Evolutionary conservation across 106 monocot genomes (phyloP), one percentile per base, ranked within the genome.

Genomic region (Amphibolis antarctica): DNA sequence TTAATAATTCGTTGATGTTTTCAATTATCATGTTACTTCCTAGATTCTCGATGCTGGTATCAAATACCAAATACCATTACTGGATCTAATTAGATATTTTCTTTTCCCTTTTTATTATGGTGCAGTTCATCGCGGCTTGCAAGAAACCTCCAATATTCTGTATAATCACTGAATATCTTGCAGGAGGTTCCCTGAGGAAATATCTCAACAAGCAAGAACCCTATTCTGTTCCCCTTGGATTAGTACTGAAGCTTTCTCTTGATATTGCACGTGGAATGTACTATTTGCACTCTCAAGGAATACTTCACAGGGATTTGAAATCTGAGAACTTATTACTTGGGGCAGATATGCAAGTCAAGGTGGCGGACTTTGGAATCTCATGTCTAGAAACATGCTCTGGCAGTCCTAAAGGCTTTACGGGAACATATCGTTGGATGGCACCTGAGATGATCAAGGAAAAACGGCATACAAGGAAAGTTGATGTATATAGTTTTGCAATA

Each of bases 361-460:
- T 96, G 26, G 89, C 89, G n/a, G 94, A 96, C 78, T 96, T 96
- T 73, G 94, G 94, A 42, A 89, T 89, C 64, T 89, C 94, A 63
- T 96, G 94, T 68, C 59, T 76, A 43, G 94, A 96, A 67, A 80
- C 83, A 29, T 75, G 82, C 36, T 84, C 79, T 52, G 84, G 84
- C 20, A 82, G 71, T 42, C 71, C 75, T 1, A 89, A 82, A 57
- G 86, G 89, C 11, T 86, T 86, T 62, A 84, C 79, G 23, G 78
- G 89, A 46, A 96, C 94, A 26, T 96, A 89, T 25, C 73, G 94
- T 19, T 96, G 94, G 94, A 96, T 96, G 94, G 89, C 94, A 3
- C 94, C 94, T n/a, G 94, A 96, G 64, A 89, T 96, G 94, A 89
- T 96, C 65, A 89, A 86, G 57, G 89, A 84, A 66, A 96, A 89